phyloP scores from a whole-genome alignment of 306 rosid genomes.

The Pachyrhizus erosus region DNA sequence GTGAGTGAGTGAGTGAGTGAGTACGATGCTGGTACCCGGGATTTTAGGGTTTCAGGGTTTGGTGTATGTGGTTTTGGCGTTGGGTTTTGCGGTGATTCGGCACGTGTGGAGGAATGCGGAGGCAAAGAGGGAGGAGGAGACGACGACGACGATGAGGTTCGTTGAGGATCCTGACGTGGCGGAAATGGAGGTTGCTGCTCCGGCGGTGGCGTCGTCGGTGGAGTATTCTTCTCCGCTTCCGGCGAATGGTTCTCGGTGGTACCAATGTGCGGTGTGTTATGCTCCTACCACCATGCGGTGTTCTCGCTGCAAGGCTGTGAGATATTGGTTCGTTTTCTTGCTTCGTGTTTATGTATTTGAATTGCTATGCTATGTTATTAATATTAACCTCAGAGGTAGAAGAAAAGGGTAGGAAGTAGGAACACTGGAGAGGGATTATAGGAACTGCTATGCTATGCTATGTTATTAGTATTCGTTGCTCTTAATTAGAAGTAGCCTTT shows the following conservation, averaged over 20 bases:
- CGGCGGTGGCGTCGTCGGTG: not conserved
- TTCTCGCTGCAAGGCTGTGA: constrained; percentile 65
- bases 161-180: constrained; percentile 53
- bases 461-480: too few relatives aligned
- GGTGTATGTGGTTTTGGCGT: constrained; percentile 43
- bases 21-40: constrained; percentile 46
- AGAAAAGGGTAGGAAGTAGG: not conserved
- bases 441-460: too few relatives aligned
- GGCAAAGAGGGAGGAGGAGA: constrained; percentile 61
- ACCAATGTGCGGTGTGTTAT: constrained; percentile 61
- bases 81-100: constrained; percentile 51
- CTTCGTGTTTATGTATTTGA: not conserved
- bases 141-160: constrained; percentile 37
- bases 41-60: constrained; percentile 66
- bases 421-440: not conserved
- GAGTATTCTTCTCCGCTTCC: constrained; percentile 22
- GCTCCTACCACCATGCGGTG: constrained; percentile 67
- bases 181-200: constrained; percentile 48
- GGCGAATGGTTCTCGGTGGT: constrained; percentile 1
- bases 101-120: constrained; percentile 57
- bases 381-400: not conserved
- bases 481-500: not conserved
- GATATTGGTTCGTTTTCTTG: constrained; percentile 63
- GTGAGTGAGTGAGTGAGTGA: not conserved
- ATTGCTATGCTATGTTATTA: not conserved